These are phyloP conservation scores for Calonectria henricotiae DNA, from an alignment of 2,329 filamentous ascomycete species.

Conservation along the genomic window DNA sequence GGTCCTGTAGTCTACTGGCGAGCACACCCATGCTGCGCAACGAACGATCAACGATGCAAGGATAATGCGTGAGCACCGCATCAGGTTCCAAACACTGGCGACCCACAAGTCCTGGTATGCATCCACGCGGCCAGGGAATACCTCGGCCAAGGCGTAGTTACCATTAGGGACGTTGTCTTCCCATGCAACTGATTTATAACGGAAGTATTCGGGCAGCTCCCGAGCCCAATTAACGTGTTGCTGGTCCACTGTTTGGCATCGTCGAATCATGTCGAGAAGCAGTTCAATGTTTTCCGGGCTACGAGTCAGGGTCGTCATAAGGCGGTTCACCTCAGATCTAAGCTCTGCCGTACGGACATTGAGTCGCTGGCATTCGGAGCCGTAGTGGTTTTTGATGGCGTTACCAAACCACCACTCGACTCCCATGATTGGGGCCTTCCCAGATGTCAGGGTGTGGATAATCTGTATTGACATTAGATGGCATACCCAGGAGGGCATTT, in stretches of 20 bases:
- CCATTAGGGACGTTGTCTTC: constrained; percentile 69
- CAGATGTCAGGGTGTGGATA: constrained; percentile 71
- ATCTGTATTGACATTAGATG: constrained; percentile 60
- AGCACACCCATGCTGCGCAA: constrained; percentile 74
- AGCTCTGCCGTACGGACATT: constrained; percentile 71
- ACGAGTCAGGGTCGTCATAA: constrained; percentile 65
- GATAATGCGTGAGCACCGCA: constrained; percentile 69
- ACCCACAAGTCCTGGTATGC: constrained; percentile 74
- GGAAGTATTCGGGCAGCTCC: constrained; percentile 67
- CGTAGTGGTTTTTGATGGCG: constrained; percentile 66
- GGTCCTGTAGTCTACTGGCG: constrained; percentile 75
- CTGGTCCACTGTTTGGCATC: constrained; percentile 69
- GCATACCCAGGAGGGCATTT: constrained; percentile 4
- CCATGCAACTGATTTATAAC: constrained; percentile 71
- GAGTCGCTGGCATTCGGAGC: constrained; percentile 67
- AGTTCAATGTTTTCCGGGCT: constrained; percentile 68
- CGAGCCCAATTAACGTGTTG: constrained; percentile 69
- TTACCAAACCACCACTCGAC: constrained; percentile 74
- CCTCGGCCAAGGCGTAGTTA: constrained; percentile 70
- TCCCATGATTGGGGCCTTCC: constrained; percentile 69
- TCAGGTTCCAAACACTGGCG: constrained; percentile 72
- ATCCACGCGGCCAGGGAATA: constrained; percentile 75
- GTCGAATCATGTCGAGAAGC: constrained; percentile 68
- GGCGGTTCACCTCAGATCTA: constrained; percentile 68
- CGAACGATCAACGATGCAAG: constrained; percentile 72